phyloP scores from a whole-genome alignment of 495 filamentous ascomycete species.

The Annulohypoxylon moriforme region DNA sequence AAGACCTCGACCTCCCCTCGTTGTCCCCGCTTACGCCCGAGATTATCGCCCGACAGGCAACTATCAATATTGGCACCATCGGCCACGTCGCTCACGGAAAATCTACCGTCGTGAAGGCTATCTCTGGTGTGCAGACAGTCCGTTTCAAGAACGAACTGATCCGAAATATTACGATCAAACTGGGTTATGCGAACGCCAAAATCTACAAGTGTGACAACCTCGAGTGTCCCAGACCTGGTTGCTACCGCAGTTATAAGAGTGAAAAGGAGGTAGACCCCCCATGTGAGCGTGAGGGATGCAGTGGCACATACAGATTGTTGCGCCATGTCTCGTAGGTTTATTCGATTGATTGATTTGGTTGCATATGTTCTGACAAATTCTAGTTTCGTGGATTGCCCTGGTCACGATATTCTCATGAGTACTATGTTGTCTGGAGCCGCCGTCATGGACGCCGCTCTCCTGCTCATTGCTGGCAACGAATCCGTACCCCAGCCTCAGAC shows the following conservation, averaged over 20 bases:
- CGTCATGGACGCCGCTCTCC: conserved; percentile 97
- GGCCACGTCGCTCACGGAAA: conserved; percentile 99
- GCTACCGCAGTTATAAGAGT: conserved; percentile 97
- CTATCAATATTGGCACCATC: conserved; percentile 99
- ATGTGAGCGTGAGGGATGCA: conserved; percentile 92
- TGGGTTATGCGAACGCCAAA: conserved; percentile 99
- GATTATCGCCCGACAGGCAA: conserved; percentile 96
- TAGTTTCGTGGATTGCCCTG: conserved; percentile 97
- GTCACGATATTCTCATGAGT: conserved; percentile 99
- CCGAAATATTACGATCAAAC: conserved; percentile 99
- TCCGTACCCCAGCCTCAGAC: conserved; percentile 98
- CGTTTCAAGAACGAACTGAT: conserved; percentile 99
- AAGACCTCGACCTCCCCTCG: conserved; percentile 79
- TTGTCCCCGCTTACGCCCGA: conserved; percentile 91
- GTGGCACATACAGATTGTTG: conserved; percentile 82
- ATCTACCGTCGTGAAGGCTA: conserved; percentile 97
- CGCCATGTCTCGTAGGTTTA: conserved; percentile 85
- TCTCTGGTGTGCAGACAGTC: conserved; percentile 98
- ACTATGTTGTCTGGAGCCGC: conserved; percentile 99
- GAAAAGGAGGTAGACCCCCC: conserved; percentile 97
- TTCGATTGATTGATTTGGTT: not conserved
- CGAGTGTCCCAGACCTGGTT: conserved; percentile 91
- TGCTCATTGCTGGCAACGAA: conserved; percentile 98
- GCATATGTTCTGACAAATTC: conserved; percentile 19
- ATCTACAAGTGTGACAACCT: conserved; percentile 97